Evolutionary conservation across 164 flowering plant genomes (phyloP).

Genomic region (Magnolia officinalis): DNA sequence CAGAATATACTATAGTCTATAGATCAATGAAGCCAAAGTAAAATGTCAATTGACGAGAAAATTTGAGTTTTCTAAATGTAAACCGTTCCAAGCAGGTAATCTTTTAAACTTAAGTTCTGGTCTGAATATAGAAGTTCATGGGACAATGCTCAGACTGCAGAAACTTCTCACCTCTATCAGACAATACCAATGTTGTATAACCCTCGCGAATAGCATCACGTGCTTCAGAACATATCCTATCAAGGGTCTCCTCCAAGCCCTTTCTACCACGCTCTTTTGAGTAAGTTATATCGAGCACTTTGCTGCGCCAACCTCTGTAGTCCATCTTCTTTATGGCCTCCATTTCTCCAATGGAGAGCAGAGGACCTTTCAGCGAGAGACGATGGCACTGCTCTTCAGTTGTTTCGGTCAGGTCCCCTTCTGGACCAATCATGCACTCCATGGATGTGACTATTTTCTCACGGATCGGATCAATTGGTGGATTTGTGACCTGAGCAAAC

Average conservation of each 20-base stretch:
- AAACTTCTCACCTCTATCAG: slow-evolving; percentile 79
- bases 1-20: not conserved
- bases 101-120: not conserved
- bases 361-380: slow-evolving; percentile 88
- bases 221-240: slow-evolving; percentile 87
- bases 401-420: slow-evolving; percentile 95
- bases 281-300: slow-evolving; percentile 89
- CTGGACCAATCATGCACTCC: slow-evolving; percentile 99
- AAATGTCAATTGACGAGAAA: too few species aligned
- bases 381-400: slow-evolving; percentile 95
- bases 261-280: slow-evolving; percentile 67
- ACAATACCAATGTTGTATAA: slow-evolving; percentile 77
- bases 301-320: slow-evolving; percentile 91
- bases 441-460: slow-evolving; percentile 98
- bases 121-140: not conserved
- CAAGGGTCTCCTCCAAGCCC: slow-evolving; percentile 91
- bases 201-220: slow-evolving; percentile 84
- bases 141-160: not conserved
- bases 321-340: slow-evolving; percentile 92
- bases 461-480: slow-evolving; percentile 98
- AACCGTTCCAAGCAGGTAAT: too few species aligned
- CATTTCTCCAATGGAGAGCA: slow-evolving; percentile 74
- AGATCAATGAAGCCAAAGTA: not conserved
- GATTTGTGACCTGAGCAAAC: slow-evolving; percentile 99
- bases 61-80: not conserved